Percentiles rank a stretch among this genome's conserved stretches.
These are phyloP conservation scores for Eremomyces bilateralis DNA, from an alignment of 495 filamentous ascomycete genomes.

Conservation along the genomic window DNA sequence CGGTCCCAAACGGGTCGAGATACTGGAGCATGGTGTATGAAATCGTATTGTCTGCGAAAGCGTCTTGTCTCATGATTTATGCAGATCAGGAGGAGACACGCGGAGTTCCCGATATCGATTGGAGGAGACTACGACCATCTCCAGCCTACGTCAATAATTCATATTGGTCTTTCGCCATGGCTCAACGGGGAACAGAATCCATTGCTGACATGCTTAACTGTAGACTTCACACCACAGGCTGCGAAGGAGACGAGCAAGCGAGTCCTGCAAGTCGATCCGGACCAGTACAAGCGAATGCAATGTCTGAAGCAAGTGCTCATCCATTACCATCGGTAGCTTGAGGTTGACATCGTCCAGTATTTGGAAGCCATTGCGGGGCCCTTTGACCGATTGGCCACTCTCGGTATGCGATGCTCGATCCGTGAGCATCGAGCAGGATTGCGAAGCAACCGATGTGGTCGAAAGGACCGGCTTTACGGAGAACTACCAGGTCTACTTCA, in stretches of 20 bases:
- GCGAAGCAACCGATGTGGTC: conserved; percentile 1
- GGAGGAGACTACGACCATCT: conserved; percentile 4
- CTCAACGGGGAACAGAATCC: no score
- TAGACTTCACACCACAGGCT: neutral
- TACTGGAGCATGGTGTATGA: conserved; percentile 4
- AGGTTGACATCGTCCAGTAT: neutral
- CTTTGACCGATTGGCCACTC: conserved; percentile 2
- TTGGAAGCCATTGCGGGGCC: conserved; percentile 1
- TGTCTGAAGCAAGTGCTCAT: neutral
- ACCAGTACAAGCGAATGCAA: neutral
- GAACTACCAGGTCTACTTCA: conserved; percentile 2
- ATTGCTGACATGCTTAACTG: no score
- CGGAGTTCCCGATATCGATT: conserved; percentile 2
- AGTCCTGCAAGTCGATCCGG: neutral
- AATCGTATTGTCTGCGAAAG: neutral
- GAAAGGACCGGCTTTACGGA: neutral
- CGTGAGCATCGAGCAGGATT: neutral
- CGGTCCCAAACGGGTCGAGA: conserved; percentile 2
- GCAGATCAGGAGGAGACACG: conserved; percentile 2
- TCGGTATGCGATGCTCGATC: neutral
- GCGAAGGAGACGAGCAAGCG: neutral
- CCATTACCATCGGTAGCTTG: no score
- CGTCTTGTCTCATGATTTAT: neutral
- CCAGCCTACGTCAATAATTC: conserved; percentile 2
- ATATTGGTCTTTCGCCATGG: no score